Conservation (phyloP, 257 asterid genomes). For the Nicotiana benthamiana region DNA sequence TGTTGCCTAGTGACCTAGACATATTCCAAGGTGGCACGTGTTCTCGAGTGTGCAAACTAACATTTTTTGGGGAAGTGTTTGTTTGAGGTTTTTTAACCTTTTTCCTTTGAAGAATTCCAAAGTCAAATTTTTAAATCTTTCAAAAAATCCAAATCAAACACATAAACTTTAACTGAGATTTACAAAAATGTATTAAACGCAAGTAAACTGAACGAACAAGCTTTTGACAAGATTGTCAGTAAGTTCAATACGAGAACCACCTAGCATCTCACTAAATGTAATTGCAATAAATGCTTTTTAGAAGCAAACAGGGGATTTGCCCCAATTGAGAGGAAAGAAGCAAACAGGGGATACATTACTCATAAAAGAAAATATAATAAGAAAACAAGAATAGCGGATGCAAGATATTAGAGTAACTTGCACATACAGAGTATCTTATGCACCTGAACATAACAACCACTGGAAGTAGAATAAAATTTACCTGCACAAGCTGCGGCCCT, state of each 20-base stretch:
- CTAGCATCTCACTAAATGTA: neutral
- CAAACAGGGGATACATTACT: neutral
- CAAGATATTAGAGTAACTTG: neutral
- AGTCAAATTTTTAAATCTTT: neutral
- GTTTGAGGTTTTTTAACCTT: neutral
- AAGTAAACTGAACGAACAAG: neutral
- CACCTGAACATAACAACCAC: neutral
- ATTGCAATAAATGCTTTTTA: neutral
- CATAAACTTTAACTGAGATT: neutral
- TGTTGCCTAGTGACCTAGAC: neutral
- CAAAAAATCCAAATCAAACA: neutral
- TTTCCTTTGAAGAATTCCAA: neutral
- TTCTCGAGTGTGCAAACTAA: neutral
- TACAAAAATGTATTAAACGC: neutral
- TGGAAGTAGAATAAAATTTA: conserved; percentile 7
- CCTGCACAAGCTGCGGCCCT: conserved; percentile 97
- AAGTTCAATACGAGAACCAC: neutral
- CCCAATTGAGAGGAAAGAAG: neutral
- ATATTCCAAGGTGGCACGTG: neutral
- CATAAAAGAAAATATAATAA: neutral
- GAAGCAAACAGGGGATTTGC: neutral
- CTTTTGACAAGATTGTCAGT: neutral
- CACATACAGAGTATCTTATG: neutral
- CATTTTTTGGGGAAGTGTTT: neutral
- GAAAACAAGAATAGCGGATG: neutral